Base-by-base conservation (phyloP, 2,329 filamentous ascomycete species). In the Fusarium papillatum region DNA sequence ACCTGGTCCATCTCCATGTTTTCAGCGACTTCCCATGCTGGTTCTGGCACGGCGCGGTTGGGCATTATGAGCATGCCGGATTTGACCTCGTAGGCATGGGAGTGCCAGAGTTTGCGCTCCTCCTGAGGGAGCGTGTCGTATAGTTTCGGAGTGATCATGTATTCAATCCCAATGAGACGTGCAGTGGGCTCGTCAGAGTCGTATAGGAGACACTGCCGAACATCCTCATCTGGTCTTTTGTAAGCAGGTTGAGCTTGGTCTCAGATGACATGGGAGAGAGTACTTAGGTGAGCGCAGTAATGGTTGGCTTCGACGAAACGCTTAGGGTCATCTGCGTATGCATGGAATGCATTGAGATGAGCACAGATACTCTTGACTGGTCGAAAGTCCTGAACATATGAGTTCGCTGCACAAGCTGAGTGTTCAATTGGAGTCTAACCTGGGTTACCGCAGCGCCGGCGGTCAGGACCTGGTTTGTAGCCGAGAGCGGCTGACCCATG, bases 181-280 rank as follows among this genome's bases (percentile, higher is more conserved):
- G 95, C 95, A 31, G 90, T 89, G 10, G 90, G 87, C 1, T 88
- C 87, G 0, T 92, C 88, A 0, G 91, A 90, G 83, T 97, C 95
- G 85, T 97, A 98, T 73, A 98, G 90, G 36, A 98, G 90, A 82
- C 95, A 97, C 86, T 98, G 95, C 6, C 95, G 90, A 68, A 97
- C 88, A 73, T 97, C 95, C 86, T 81, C 71, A 39, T 84, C 82
- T 69, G 5, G 1, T 1, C 7, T 0, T 39, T 22, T 29, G 74
- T 61, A 73, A 88, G 87, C 86, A 89, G 72, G 90, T 19, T 22
- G 34, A 57, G 11, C 5, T 26, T 29, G 16, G 8, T 0, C 10
- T 2, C 0, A 13, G 6, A 16, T 2, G 43, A 13, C 7, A 4
- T 36, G 19, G 9, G 2, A 9, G 2, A 9, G 65, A 71, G 1